Evolutionary conservation across 495 filamentous ascomycete genomes (phyloP).

Genomic region (Penicillium angulare): DNA sequence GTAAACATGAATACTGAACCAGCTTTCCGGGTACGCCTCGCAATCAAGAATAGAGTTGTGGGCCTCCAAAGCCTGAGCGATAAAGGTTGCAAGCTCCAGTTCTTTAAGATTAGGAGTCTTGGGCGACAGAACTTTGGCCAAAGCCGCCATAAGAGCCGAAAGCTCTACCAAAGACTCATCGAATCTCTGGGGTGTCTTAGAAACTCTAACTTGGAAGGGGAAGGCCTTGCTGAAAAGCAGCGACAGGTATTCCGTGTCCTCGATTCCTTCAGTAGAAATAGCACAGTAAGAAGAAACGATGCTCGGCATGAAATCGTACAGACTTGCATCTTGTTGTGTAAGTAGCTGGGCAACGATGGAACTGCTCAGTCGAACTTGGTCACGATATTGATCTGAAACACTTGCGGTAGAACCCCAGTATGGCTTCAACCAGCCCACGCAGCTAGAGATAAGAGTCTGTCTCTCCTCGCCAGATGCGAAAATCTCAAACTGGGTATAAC

Average conservation of each 20-base stretch:
- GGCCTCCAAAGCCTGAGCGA: conserved; percentile 70
- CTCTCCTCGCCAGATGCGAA: conserved; percentile 76
- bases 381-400: conserved; percentile 82
- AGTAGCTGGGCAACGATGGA: conserved; percentile 85
- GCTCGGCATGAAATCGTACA: conserved; percentile 86
- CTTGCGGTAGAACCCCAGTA: conserved; percentile 81
- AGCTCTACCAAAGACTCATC: conserved; percentile 91
- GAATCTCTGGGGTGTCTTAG: conserved; percentile 61
- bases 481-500: conserved; percentile 75
- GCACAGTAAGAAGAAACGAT: conserved; percentile 85
- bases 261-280: conserved; percentile 62
- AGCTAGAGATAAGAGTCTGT: conserved; percentile 72
- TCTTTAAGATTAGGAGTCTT: conserved; percentile 61
- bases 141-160: conserved; percentile 78
- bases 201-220: conserved; percentile 77
- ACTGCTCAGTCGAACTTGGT: conserved; percentile 89
- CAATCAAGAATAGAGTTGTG: conserved; percentile 86
- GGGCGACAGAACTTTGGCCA: conserved; percentile 62
- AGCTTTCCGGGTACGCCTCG: conserved; percentile 83
- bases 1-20: conserved; percentile 92
- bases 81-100: conserved; percentile 69
- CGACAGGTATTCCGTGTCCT: conserved; percentile 68
- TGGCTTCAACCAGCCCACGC: conserved; percentile 84
- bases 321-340: conserved; percentile 71
- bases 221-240: conserved; percentile 87